Percentiles rank a stretch among this genome's conserved stretches.
These are phyloP conservation scores for Syzygium malaccense DNA, from an alignment of 441 rosid species.

Conservation along the genomic window DNA sequence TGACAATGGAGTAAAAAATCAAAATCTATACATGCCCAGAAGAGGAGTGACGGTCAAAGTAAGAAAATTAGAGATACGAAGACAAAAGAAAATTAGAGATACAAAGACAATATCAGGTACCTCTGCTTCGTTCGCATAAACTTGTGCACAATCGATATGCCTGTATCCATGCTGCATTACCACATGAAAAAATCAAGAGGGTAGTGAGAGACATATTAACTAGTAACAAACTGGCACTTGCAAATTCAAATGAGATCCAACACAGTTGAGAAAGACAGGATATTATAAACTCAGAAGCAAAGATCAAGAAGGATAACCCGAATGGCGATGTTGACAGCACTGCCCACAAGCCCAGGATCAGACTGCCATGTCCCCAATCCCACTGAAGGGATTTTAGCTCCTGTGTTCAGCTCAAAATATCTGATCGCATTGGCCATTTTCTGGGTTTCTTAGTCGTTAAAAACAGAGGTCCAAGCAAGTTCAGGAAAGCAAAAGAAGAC, in stretches of 20 bases:
- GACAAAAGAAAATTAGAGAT: background rate
- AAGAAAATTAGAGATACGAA: background rate
- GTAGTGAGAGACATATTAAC: background rate
- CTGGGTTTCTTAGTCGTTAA: background rate
- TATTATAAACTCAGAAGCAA: background rate
- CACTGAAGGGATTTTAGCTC: constrained; percentile 11
- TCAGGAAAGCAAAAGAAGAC: background rate
- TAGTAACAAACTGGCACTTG: background rate
- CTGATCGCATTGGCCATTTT: background rate
- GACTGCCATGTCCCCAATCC: constrained; percentile 13
- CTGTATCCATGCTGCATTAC: constrained; percentile 1
- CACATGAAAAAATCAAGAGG: background rate
- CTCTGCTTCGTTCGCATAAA: constrained; percentile 7
- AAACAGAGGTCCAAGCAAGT: background rate
- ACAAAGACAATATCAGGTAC: background rate
- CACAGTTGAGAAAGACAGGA: background rate
- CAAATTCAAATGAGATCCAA: background rate
- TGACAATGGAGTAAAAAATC: background rate
- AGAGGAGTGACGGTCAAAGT: background rate
- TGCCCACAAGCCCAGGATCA: constrained; percentile 3
- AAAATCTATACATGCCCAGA: background rate
- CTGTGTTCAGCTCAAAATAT: constrained; percentile 10
- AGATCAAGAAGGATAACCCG: constrained; percentile 1
- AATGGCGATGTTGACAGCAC: constrained; percentile 5
- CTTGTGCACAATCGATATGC: constrained; percentile 10